Conservation (phyloP, 2,329 filamentous ascomycete genomes). For the Tolypocladium cylindrosporum region DNA sequence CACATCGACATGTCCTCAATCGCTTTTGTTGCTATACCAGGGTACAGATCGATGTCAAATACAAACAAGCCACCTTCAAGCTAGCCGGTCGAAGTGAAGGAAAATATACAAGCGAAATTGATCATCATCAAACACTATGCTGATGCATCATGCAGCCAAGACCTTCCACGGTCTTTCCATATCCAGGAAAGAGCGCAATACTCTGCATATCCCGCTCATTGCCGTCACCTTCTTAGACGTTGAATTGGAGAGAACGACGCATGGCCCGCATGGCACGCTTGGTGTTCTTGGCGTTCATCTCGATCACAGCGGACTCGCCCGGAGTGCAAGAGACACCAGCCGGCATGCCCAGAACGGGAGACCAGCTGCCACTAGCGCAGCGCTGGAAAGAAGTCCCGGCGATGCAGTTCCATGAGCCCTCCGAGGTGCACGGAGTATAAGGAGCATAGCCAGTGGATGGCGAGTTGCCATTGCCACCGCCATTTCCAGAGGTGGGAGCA, state of each 20-base stretch:
- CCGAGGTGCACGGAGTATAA: slow-evolving; percentile 34
- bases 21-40: neutral
- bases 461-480: slow-evolving; percentile 10
- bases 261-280: slow-evolving; percentile 10
- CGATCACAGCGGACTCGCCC: slow-evolving; percentile 25
- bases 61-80: neutral
- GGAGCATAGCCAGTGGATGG: slow-evolving; percentile 21
- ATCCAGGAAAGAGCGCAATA: neutral
- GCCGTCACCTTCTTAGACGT: neutral
- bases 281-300: slow-evolving; percentile 9
- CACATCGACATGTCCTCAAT: neutral
- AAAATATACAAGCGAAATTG: neutral
- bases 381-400: slow-evolving; percentile 41
- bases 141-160: neutral
- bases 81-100: neutral
- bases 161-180: neutral
- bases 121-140: neutral
- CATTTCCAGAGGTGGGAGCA: slow-evolving; percentile 1
- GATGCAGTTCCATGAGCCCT: slow-evolving; percentile 46
- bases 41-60: neutral
- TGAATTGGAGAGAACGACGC: slow-evolving; percentile 17
- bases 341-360: slow-evolving; percentile 28
- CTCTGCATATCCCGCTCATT: neutral
- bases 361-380: slow-evolving; percentile 43
- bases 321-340: slow-evolving; percentile 32